Evolutionary conservation across 805 yeast genomes (phyloP), one percentile per base, ranked within the genome.

Genomic region (Brettanomyces custersianus): DNA sequence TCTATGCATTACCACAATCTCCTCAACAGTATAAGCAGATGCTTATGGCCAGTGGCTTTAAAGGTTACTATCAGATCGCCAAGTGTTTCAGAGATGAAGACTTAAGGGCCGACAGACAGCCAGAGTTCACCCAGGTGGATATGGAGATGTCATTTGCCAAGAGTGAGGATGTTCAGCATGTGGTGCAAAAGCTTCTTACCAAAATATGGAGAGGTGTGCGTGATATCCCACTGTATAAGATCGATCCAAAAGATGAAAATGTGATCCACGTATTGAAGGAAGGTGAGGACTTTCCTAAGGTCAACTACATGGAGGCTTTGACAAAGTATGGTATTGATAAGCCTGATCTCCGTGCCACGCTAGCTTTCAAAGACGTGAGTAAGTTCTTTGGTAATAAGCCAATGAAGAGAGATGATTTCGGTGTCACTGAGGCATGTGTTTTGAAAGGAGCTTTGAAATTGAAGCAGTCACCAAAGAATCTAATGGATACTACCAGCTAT

Each of bases 11-110:
- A 20, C 96, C 97, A 0, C 99, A 92, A 56, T 85, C 96, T 12
- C 99, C 98, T 0, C 99, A 92, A 54, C 98, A 92, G 54, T 92
- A 90, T 54, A 92, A 92, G 53, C 98, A 92, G 58, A 64, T 92
- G 28, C 63, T 92, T 23, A 92, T 92, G 87, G 94, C 96, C 1
- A 80, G 95, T 28, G 98, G 98, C 1, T 74, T 92, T 27, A 70
- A 80, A 35, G 68, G 74, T 33, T 92, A 92, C 57, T 92, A 74
- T 57, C 98, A 92, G 59, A 65, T 92, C 27, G 97, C 98, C 4
- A 78, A 74, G 50, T 92, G 99, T 55, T 92, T 92, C 55, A 69
- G 99, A 45, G 98, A 92, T 55, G 99, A 92, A 56, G 97, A 92
- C 59, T 67, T 92, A 39, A 70, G 99, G 40, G 78, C 85, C 1